phyloP scores from a whole-genome alignment of 148 eudicot species.

The Suaeda aralocaspica region DNA sequence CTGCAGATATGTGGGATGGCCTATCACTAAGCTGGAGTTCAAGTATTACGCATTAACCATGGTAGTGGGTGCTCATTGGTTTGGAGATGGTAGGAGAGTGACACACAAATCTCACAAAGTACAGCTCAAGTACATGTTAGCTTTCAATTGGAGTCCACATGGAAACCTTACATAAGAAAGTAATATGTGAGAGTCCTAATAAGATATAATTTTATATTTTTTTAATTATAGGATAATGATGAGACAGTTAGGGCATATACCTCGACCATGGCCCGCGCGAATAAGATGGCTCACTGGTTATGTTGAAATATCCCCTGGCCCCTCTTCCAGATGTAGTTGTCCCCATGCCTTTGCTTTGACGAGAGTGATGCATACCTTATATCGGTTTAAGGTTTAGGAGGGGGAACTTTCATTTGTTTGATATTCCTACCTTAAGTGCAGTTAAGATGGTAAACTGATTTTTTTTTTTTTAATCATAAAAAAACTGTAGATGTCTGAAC shows the following conservation, averaged over 20 bases:
- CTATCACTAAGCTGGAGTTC: constrained; percentile 59
- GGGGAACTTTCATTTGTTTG: constrained; percentile 57
- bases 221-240: constrained; percentile 42
- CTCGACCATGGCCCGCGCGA: constrained; percentile 53
- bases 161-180: no score
- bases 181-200: background rate
- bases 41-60: constrained; percentile 51
- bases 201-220: no score
- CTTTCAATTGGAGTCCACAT: no score
- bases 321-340: constrained; percentile 38
- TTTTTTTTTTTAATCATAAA: no score
- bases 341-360: constrained; percentile 60
- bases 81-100: constrained; percentile 69
- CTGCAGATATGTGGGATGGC: constrained; percentile 53
- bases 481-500: background rate
- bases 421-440: constrained; percentile 66
- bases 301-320: constrained; percentile 45
- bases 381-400: constrained; percentile 70
- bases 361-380: constrained; percentile 60
- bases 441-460: background rate
- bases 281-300: constrained; percentile 37
- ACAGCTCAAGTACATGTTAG: no score
- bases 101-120: constrained; percentile 47
- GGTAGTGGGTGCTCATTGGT: constrained; percentile 59
- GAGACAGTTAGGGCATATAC: constrained; percentile 37